These are phyloP conservation scores for Eucalyptus curtisii DNA, from an alignment of 345 rosid genomes.

Conservation along the genomic window DNA sequence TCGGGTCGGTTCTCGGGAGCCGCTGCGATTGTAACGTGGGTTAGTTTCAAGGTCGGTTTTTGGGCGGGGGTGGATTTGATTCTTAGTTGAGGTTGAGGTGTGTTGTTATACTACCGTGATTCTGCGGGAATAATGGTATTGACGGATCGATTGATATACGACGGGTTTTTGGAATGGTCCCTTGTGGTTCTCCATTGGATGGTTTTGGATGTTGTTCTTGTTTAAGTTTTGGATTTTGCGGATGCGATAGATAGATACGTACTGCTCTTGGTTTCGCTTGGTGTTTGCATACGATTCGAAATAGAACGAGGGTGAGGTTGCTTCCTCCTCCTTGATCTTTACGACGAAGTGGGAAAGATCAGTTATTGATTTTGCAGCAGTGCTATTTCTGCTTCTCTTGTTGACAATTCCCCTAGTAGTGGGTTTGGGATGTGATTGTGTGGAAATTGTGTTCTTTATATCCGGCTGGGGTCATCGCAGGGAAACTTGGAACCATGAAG, in stretches of 20 bases:
- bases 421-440: not conserved
- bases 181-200: not conserved
- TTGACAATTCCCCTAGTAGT: not conserved
- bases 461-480: rapidly evolving
- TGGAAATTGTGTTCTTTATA: not conserved
- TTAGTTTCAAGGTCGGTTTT: not conserved
- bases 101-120: not conserved
- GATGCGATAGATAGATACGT: not conserved
- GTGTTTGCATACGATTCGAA: not conserved
- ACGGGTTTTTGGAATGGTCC: not conserved
- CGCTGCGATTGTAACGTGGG: not conserved
- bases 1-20: not conserved
- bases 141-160: not conserved
- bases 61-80: not conserved
- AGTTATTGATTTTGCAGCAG: not conserved
- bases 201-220: not conserved
- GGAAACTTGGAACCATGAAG: not conserved
- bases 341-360: not conserved
- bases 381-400: not conserved
- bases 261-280: not conserved
- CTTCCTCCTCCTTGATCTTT: not conserved
- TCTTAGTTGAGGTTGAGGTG: not conserved
- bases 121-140: not conserved
- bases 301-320: not conserved
- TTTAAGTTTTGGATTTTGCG: not conserved